Evolutionary conservation across 2,329 filamentous ascomycete genomes (phyloP), one percentile per base, ranked within the genome.

Genomic region (Chaetomium sp.): DNA sequence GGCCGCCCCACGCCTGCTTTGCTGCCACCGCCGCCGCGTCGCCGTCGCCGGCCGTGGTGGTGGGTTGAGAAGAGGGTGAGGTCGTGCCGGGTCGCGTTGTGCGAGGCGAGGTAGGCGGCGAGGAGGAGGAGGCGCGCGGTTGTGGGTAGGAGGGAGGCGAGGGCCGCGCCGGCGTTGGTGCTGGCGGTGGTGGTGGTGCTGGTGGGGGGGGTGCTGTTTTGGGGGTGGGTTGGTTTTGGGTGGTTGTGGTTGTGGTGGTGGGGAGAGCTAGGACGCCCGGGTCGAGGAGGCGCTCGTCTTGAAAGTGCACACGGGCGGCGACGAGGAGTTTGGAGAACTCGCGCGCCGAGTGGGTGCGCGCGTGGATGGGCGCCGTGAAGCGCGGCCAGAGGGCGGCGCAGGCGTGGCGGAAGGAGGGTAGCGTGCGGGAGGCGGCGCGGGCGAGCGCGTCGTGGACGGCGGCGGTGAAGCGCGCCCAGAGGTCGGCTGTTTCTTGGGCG

Each of bases 361-460:
- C 85, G 1, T 88, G 77, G 27, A 98, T 85, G 0, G 94, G 94
- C 7, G 86, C 84, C 0, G 91, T 88, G 76, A 99, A 98, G 4
- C 88, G 85, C 12, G 89, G 88, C 95, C 95, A 99, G 23, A 98
- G 83, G 51, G 88, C 85, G 57, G 85, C 77, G 73, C 90, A 93
- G 57, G 90, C 86, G 42, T 85, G 84, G 3, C 81, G 83, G 70
- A 97, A 93, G 12, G 86, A 85, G 1, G 90, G 83, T 16, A 98
- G 82, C 45, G 94, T 93, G 57, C 93, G 87, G 0, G 90, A 90
- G 3, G 92, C 92, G 55, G 92, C 87, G 68, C 90, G 91, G 57
- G 90, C 87, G 13, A 98, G 82, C 0, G 93, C 88, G 74, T 99
- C 95, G 82, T 96, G 95, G 16, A 97, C 87, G 4, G 92, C 91